phyloP scores from a whole-genome alignment of 2,329 filamentous ascomycete genomes.

The Epicoccum sorghinum region DNA sequence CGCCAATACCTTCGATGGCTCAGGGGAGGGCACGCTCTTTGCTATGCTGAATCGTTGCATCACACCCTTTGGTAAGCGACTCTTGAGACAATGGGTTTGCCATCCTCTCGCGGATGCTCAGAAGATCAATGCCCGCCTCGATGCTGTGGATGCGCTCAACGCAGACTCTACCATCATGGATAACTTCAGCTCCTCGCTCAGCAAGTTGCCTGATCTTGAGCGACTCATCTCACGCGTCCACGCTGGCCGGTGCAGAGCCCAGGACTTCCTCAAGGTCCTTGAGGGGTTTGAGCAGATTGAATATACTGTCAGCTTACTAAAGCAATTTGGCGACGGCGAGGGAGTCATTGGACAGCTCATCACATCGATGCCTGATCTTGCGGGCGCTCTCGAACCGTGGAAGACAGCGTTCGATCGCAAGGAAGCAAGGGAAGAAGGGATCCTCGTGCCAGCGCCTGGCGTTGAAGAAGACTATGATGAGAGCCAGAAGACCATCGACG shows the following conservation, averaged over 20 bases:
- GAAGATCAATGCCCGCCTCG: constrained; percentile 90
- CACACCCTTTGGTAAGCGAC: constrained; percentile 94
- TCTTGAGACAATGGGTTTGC: constrained; percentile 96
- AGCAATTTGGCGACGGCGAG: constrained; percentile 74
- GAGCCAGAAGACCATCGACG: constrained; percentile 77
- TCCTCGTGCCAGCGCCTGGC: constrained; percentile 83
- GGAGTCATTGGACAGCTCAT: constrained; percentile 86
- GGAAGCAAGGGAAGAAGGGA: constrained; percentile 77
- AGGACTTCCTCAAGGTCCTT: constrained; percentile 91
- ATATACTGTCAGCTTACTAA: constrained; percentile 83
- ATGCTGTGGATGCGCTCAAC: constrained; percentile 93
- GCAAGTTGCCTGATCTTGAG: constrained; percentile 92
- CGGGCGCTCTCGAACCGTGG: constrained; percentile 79
- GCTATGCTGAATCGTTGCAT: constrained; percentile 90
- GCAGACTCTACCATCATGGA: constrained; percentile 80
- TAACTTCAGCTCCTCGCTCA: constrained; percentile 84
- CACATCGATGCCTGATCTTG: constrained; percentile 82
- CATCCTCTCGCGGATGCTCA: constrained; percentile 86
- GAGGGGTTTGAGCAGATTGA: constrained; percentile 98
- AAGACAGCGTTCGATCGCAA: constrained; percentile 86
- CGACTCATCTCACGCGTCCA: constrained; percentile 93
- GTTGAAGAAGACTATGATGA: constrained; percentile 92
- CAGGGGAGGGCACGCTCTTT: constrained; percentile 85
- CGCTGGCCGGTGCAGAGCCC: constrained; percentile 84
- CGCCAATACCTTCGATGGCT: constrained; percentile 87